phyloP scores from a whole-genome alignment of 1,284 basidiomycete genomes.

The Tylopilus orsonianus region DNA sequence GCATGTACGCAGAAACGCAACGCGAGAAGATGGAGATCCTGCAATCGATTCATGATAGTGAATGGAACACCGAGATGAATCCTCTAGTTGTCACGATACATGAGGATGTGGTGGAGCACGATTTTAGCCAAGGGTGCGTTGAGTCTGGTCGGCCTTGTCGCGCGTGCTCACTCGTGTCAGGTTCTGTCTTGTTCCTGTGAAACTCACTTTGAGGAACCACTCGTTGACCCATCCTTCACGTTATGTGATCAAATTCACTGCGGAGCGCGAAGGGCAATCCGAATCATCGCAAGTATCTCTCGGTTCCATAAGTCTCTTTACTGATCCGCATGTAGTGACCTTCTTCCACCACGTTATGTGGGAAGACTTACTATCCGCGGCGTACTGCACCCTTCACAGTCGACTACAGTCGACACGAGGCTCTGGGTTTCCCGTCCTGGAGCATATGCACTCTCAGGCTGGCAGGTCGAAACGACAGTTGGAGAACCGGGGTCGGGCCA shows the following conservation, averaged over 20 bases:
- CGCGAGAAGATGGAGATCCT: conserved; percentile 69
- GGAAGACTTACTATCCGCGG: conserved; percentile 64
- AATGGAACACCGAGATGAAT: conserved; percentile 80
- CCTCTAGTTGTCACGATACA: conserved; percentile 58
- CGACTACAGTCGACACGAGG: conserved; percentile 43
- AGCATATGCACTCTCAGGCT: conserved; percentile 60
- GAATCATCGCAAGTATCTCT: conserved; percentile 38
- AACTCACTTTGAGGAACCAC: conserved; percentile 66
- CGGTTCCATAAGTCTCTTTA: not conserved
- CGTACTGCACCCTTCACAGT: conserved; percentile 49
- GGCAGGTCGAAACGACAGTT: conserved; percentile 67
- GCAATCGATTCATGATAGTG: conserved; percentile 62
- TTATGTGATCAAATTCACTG: conserved; percentile 50
- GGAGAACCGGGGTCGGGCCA: conserved; percentile 34
- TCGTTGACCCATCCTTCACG: conserved; percentile 58
- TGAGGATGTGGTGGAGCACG: conserved; percentile 49
- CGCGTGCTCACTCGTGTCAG: conserved; percentile 39
- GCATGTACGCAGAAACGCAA: conserved; percentile 88
- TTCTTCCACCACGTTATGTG: conserved; percentile 52
- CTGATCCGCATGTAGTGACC: conserved; percentile 34
- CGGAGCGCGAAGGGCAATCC: conserved; percentile 20
- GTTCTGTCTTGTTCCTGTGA: conserved; percentile 52
- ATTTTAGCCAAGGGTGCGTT: conserved; percentile 65
- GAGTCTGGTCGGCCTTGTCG: not conserved
- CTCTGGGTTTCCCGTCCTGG: conserved; percentile 65